Percentiles rank a stretch among this genome's conserved stretches.
Conservation (phyloP, 192 early-diverging fungal genomes). For the Podila horticola region DNA sequence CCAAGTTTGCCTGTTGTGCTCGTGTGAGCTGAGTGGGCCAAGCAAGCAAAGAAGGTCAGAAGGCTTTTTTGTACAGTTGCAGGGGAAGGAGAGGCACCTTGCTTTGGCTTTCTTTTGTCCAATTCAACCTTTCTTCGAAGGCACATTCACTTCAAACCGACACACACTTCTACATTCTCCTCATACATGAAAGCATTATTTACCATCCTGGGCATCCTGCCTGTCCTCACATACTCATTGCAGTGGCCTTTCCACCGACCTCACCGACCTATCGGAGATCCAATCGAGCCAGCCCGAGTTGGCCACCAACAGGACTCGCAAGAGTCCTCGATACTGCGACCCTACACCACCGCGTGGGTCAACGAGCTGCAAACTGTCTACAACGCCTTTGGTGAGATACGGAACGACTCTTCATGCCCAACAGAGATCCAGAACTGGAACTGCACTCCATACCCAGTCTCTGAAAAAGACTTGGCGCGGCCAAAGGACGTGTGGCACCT, state of each 20-base stretch:
- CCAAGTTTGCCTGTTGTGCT: too few relatives aligned
- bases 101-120: too few relatives aligned
- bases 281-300: neutral
- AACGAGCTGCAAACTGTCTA: conserved; percentile 54
- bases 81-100: too few relatives aligned
- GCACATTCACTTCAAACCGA: neutral
- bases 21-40: too few relatives aligned
- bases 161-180: neutral
- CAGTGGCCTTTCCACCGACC: conserved; percentile 23
- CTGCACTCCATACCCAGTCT: conserved; percentile 45
- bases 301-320: neutral
- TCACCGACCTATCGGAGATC: neutral
- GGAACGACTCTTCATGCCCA: conserved; percentile 48
- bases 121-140: neutral
- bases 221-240: conserved; percentile 8
- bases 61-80: too few relatives aligned
- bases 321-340: conserved; percentile 1
- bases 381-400: conserved; percentile 49
- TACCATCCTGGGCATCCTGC: conserved; percentile 8
- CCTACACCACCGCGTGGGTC: conserved; percentile 55
- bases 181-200: neutral
- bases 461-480: conserved; percentile 44
- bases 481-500: conserved; percentile 56
- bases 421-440: conserved; percentile 50
- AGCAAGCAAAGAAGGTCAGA: too few relatives aligned